Evolutionary conservation across 257 asterid genomes (phyloP).

Genomic region (Thymus quinquecostatus): DNA sequence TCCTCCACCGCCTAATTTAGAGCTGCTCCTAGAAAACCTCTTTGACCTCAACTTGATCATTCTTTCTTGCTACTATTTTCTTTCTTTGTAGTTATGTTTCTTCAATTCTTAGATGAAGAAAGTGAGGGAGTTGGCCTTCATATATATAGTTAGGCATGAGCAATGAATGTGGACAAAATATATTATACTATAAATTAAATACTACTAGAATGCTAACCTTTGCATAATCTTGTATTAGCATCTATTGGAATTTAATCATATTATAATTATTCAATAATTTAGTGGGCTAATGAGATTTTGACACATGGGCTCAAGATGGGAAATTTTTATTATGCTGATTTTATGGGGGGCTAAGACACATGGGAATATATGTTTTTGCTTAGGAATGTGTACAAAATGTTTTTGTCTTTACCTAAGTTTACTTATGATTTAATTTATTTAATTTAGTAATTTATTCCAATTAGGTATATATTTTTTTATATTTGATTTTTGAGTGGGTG

Average conservation of each 20-base stretch:
- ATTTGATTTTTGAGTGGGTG: constrained; percentile 28
- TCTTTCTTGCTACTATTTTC: not conserved
- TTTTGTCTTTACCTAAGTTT: constrained; percentile 31
- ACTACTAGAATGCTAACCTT: constrained; percentile 25
- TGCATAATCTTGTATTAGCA: constrained; percentile 14
- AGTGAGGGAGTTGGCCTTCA: constrained; percentile 13
- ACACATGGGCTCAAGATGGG: constrained; percentile 32
- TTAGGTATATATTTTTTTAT: constrained; percentile 21
- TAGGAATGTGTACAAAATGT: constrained; percentile 12
- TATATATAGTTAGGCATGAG: constrained; percentile 42
- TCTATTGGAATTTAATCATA: constrained; percentile 6
- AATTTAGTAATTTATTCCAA: not conserved
- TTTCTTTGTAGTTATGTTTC: not conserved
- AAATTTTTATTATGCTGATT: constrained; percentile 36
- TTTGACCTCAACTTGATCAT: constrained; percentile 67
- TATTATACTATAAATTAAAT: not conserved
- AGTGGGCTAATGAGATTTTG: constrained; percentile 33
- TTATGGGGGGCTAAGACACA: constrained; percentile 53
- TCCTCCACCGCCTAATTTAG: constrained; percentile 34
- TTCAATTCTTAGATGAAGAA: constrained; percentile 17
- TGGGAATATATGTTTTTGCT: constrained; percentile 44
- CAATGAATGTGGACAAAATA: constrained; percentile 36
- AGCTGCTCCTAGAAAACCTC: constrained; percentile 55
- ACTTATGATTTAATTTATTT: constrained; percentile 4
- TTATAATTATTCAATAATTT: constrained; percentile 3